Evolutionary conservation across 2,329 filamentous ascomycete genomes (phyloP), one percentile per base, ranked within the genome.

Genomic region (Penicillium sp.): DNA sequence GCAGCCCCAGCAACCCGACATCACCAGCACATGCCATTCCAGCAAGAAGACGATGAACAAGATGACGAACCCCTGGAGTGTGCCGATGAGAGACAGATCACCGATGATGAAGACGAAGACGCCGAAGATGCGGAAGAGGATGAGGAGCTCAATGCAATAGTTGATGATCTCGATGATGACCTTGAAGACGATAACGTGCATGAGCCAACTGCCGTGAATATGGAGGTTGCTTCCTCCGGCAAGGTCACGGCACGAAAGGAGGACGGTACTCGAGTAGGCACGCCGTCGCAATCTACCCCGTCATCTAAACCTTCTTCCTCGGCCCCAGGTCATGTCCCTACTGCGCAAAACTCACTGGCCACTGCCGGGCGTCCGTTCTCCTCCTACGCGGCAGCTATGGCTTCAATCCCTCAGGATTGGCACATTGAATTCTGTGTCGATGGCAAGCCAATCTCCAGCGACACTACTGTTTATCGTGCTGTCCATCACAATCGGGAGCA

Each of bases 341-440:
- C 56, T 25, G 59, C 60, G 6, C 65, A 63, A 66, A 60, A 75
- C 49, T 77, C 84, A 0, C 78, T 87, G 15, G 82, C 86, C 1
- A 74, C 62, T 68, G 72, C 79, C 31, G 72, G 74, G 9, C 82
- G 88, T 9, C 82, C 88, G 2, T 85, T 90, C 74, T 91, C 72
- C 23, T 77, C 92, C 0, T 96, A 97, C 72, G 88, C 92, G 23
- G 89, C 90, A 50, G 91, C 91, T 4, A 84, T 95, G 50, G 89
- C 92, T 64, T 81, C 89, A 14, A 80, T 85, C 0, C 90, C 92
- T 1, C 89, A 95, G 69, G 92, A 97, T 69, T 99, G 94, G 94
- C 93, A 99, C 67, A 92, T 99, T 57, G 90, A 97, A 68, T 99
- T 99, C 75, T 92, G 85, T 62, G 83, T 97, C 48, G 89, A 95